These are phyloP conservation scores for Colletotrichum cuscutae DNA, from an alignment of 2,329 filamentous ascomycete genomes.

Conservation along the genomic window DNA sequence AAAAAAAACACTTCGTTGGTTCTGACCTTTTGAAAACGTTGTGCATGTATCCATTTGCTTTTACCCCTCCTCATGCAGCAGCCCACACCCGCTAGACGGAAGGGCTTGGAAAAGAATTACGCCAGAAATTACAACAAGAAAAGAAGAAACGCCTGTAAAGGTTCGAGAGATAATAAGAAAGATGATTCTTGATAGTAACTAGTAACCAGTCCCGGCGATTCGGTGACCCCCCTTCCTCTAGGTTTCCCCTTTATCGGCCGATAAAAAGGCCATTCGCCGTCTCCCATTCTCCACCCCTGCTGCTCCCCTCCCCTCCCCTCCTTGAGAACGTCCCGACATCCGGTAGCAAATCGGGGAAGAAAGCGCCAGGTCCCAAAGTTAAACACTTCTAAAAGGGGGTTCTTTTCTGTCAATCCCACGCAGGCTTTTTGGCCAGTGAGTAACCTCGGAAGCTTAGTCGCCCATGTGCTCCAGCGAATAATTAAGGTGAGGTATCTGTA, in stretches of 20 bases:
- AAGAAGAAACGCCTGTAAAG: no score
- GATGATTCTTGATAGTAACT: neutral
- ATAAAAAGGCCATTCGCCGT: neutral
- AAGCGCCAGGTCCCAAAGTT: conserved; percentile 1
- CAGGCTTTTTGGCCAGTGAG: neutral
- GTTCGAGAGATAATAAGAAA: neutral
- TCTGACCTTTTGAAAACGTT: neutral
- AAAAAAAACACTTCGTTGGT: conserved; percentile 9
- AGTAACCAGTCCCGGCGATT: neutral
- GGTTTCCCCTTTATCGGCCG: neutral
- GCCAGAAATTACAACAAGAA: neutral
- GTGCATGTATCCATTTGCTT: conserved; percentile 2
- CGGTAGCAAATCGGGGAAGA: conserved; percentile 32
- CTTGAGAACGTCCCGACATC: neutral
- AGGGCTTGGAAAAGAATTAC: neutral
- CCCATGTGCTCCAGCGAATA: neutral
- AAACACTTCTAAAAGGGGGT: neutral
- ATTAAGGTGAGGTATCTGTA: neutral
- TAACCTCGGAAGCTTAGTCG: neutral
- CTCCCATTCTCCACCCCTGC: neutral
- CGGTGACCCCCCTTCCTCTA: neutral
- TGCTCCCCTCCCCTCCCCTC: neutral
- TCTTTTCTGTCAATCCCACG: conserved; percentile 4
- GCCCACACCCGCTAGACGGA: neutral
- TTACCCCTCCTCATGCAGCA: conserved; percentile 22